Percentiles rank a stretch among this genome's conserved stretches.
Evolutionary conservation across 257 asterid genomes (phyloP).

Genomic region (Solanum megistacrolobum): DNA sequence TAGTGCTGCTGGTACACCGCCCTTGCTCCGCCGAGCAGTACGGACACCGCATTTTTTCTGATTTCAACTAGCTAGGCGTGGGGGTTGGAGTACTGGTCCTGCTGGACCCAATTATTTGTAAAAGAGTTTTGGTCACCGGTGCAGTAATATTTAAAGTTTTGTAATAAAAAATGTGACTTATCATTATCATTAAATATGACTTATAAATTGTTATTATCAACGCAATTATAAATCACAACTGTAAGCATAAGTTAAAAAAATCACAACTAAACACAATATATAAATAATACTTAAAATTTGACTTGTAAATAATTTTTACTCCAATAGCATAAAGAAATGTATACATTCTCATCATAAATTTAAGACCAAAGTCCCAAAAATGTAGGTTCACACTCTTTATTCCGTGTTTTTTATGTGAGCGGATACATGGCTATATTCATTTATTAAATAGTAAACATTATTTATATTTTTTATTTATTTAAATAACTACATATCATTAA

Average conservation of each 20-base stretch:
- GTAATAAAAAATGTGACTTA: not conserved
- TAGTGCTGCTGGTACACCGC: constrained; percentile 66
- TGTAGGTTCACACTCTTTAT: not conserved
- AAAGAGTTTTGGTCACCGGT: not conserved
- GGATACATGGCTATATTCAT: not conserved
- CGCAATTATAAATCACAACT: not conserved
- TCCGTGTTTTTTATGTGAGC: no score
- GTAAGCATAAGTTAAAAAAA: not conserved
- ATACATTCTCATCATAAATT: no score
- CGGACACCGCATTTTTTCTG: constrained; percentile 68
- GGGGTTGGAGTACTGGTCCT: not conserved
- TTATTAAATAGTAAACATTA: no score
- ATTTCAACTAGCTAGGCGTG: not conserved
- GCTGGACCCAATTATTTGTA: not conserved
- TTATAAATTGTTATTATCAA: not conserved
- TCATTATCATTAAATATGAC: not conserved
- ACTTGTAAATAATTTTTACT: not conserved
- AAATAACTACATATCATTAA: not conserved
- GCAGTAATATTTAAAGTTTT: not conserved
- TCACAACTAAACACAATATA: not conserved
- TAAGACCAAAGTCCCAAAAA: no score
- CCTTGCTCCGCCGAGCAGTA: constrained; percentile 73
- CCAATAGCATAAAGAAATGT: no score
- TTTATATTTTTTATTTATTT: no score
- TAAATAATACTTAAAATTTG: no score